Percentiles rank a stretch among this genome's conserved stretches.
Conservation (phyloP, 2,329 filamentous ascomycete species). For the Truncatella angustata region DNA sequence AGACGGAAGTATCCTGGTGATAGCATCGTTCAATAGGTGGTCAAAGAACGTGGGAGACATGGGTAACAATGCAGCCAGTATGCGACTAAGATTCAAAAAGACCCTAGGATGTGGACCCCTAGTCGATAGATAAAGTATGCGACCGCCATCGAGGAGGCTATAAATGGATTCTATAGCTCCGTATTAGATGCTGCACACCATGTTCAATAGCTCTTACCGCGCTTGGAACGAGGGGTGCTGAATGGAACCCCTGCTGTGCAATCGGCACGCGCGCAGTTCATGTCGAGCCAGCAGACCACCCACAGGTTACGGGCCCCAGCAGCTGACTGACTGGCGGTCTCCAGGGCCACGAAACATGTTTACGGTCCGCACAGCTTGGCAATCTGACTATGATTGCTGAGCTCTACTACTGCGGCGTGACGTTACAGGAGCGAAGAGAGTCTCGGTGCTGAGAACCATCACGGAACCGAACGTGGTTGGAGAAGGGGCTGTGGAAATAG, state of each 20-base stretch:
- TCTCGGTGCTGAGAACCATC: no score
- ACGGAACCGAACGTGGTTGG: conserved; percentile 7
- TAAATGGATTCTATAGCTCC: conserved; percentile 23
- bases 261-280: conserved; percentile 18
- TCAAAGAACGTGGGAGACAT: conserved; percentile 9
- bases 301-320: conserved; percentile 18
- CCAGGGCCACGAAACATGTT: neutral
- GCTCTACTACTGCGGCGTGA: conserved; percentile 15
- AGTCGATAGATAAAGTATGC: conserved; percentile 13
- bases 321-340: conserved; percentile 22
- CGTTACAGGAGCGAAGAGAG: conserved; percentile 22
- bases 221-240: conserved; percentile 7
- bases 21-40: neutral
- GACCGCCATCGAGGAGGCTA: conserved; percentile 18
- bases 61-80: conserved; percentile 5
- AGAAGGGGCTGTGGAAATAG: conserved; percentile 15
- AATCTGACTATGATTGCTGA: conserved; percentile 4
- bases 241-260: conserved; percentile 5
- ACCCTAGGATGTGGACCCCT: conserved; percentile 2
- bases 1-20: neutral
- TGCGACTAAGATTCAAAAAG: conserved; percentile 10
- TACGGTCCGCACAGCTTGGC: conserved; percentile 18
- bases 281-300: conserved; percentile 16
- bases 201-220: conserved; percentile 16
- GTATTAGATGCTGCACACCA: conserved; percentile 22